Conservation (phyloP, 208 protist species). For the Leishmania braziliensis region DNA sequence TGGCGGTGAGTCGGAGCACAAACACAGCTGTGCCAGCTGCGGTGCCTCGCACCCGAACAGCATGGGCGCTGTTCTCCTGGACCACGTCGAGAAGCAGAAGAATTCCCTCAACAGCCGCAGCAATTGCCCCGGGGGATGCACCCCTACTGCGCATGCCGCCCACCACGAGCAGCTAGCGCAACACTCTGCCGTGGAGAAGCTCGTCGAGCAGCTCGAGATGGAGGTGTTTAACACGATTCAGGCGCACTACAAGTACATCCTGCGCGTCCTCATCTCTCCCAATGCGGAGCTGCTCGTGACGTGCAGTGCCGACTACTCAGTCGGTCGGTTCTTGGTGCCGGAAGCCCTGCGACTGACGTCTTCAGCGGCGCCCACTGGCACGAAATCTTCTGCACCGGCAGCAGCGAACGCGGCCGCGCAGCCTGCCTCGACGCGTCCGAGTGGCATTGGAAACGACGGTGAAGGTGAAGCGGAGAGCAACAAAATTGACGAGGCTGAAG, state of each 20-base stretch:
- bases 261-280: conserved; percentile 79
- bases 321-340: conserved; percentile 74
- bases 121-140: background rate
- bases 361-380: background rate
- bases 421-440: background rate
- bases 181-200: conserved; percentile 10
- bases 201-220: conserved; percentile 56
- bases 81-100: conserved; percentile 41
- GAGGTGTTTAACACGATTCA: conserved; percentile 78
- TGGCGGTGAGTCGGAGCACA: conserved; percentile 12
- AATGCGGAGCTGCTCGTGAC: conserved; percentile 69
- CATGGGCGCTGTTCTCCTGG: conserved; percentile 44
- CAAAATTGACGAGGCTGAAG: conserved; percentile 6
- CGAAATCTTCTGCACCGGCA: background rate
- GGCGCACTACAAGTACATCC: conserved; percentile 91
- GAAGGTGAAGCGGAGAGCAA: background rate
- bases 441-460: background rate
- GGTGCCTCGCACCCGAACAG: conserved; percentile 23
- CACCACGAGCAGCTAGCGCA: conserved; percentile 1
- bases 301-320: conserved; percentile 85
- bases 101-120: conserved; percentile 14
- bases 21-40: conserved; percentile 1
- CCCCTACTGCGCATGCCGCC: conserved; percentile 1
- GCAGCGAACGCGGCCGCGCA: background rate
- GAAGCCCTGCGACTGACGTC: conserved; percentile 26